These are phyloP conservation scores for Thalassiosira profunda DNA, from an alignment of 108 stramenopile species.

Conservation along the genomic window DNA sequence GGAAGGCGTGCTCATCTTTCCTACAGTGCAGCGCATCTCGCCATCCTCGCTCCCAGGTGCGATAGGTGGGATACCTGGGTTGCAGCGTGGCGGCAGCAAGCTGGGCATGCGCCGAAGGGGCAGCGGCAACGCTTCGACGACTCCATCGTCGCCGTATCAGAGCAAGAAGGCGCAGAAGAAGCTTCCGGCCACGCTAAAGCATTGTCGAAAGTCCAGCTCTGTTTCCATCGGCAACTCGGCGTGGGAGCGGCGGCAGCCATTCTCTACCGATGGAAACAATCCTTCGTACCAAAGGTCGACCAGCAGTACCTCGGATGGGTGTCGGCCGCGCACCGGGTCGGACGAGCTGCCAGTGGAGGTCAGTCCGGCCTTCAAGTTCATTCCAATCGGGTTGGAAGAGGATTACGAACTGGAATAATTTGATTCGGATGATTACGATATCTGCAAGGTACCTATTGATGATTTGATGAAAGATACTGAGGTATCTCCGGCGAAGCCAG, in stretches of 20 bases:
- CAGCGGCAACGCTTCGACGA: not conserved
- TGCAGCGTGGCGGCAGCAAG: not conserved
- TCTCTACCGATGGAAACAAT: no score
- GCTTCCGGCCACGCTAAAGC: not conserved
- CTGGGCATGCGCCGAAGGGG: not conserved
- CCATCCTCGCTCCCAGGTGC: slow-evolving; percentile 5
- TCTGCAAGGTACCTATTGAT: not conserved
- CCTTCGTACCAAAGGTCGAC: no score
- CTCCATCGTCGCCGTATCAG: slow-evolving; percentile 5
- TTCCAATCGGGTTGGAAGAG: slow-evolving; percentile 10
- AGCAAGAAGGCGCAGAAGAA: slow-evolving; percentile 9
- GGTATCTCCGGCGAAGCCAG: no score
- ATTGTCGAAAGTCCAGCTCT: not conserved
- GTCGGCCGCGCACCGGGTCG: no score
- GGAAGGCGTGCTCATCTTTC: slow-evolving; percentile 1
- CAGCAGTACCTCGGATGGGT: no score
- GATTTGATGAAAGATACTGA: no score
- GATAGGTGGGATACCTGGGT: slow-evolving; percentile 1
- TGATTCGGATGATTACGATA: slow-evolving; percentile 15
- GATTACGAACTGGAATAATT: slow-evolving; percentile 1
- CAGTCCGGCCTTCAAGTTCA: slow-evolving; percentile 12
- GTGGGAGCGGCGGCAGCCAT: slow-evolving; percentile 9
- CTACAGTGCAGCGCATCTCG: slow-evolving; percentile 1
- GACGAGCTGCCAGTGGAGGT: slow-evolving; percentile 5
- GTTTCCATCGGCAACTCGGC: not conserved